Percentiles rank a stretch among this genome's conserved stretches.
phyloP scores from a whole-genome alignment of 768 basidiomycete genomes.

The Neoboletus magnificus region DNA sequence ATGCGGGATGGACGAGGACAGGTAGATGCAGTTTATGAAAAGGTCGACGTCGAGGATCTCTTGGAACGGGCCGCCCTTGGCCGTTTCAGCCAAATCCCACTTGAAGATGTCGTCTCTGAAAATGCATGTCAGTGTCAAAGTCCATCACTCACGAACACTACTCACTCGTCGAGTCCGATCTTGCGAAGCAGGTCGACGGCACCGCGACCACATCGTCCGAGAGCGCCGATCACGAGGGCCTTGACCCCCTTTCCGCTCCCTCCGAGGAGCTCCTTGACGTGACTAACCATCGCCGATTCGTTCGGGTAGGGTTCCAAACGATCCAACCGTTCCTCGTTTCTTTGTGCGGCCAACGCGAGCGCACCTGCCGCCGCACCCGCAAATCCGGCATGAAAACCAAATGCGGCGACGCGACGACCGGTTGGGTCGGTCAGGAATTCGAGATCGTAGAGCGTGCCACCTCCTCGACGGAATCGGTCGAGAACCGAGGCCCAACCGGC shows the following conservation, averaged over 20 bases:
- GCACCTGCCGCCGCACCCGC: slow-evolving; percentile 95
- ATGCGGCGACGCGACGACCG: slow-evolving; percentile 93
- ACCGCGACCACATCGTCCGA: slow-evolving; percentile 92
- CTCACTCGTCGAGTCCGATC: slow-evolving; percentile 92
- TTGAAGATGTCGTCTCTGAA: slow-evolving; percentile 87
- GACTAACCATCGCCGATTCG: slow-evolving; percentile 77
- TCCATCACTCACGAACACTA: slow-evolving; percentile 11
- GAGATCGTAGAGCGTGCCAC: slow-evolving; percentile 87
- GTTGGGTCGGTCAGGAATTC: slow-evolving; percentile 87
- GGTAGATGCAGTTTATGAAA: slow-evolving; percentile 99
- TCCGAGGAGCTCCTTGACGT: slow-evolving; percentile 63
- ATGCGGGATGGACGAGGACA: slow-evolving; percentile 78
- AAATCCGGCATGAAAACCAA: slow-evolving; percentile 97
- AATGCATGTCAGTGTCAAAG: not conserved
- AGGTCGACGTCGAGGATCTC: slow-evolving; percentile 97
- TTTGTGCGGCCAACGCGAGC: slow-evolving; percentile 70
- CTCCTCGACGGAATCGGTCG: slow-evolving; percentile 77
- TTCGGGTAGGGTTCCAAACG: slow-evolving; percentile 77
- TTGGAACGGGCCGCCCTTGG: slow-evolving; percentile 92
- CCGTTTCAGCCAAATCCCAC: slow-evolving; percentile 98
- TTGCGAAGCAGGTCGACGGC: slow-evolving; percentile 95
- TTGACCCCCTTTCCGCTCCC: slow-evolving; percentile 70
- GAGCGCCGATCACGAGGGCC: slow-evolving; percentile 92
- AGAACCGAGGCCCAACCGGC: slow-evolving; percentile 89
- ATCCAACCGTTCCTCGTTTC: slow-evolving; percentile 55